phyloP scores from a whole-genome alignment of 192 early-diverging fungal genomes.

The Diversispora epigaea region DNA sequence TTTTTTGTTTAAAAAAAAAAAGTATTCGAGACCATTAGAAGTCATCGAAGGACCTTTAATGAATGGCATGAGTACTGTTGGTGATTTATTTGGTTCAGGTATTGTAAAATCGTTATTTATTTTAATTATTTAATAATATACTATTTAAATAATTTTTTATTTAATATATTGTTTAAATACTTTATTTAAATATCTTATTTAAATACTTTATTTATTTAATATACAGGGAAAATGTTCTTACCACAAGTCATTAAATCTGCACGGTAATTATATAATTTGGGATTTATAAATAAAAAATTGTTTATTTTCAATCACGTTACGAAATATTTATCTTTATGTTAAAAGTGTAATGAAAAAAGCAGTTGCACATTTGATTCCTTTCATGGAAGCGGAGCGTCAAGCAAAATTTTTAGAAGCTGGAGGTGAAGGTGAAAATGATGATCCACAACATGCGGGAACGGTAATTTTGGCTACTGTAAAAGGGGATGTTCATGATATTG shows the following conservation, averaged over 20 bases:
- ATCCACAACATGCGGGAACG: conserved; percentile 83
- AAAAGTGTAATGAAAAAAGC: conserved; percentile 93
- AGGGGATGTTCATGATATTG: conserved; percentile 98
- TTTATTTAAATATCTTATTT: neutral
- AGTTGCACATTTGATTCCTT: conserved; percentile 93
- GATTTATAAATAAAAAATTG: neutral
- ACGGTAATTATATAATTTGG: conserved; percentile 45
- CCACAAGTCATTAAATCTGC: conserved; percentile 97
- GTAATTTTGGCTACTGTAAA: conserved; percentile 95
- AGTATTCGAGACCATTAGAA: conserved; percentile 87
- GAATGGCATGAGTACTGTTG: conserved; percentile 91
- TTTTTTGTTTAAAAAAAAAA: neutral
- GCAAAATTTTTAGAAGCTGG: conserved; percentile 59
- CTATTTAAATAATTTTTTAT: no score
- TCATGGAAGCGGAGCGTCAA: conserved; percentile 89
- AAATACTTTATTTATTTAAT: neutral
- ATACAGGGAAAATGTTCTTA: conserved; percentile 93
- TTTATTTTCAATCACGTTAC: neutral
- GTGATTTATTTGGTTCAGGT: conserved; percentile 85
- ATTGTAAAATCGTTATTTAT: no score
- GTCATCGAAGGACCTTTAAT: conserved; percentile 97
- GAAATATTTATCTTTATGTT: conserved; percentile 2
- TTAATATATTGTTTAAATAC: neutral
- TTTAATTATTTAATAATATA: neutral
- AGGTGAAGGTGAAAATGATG: conserved; percentile 52